Base-by-base conservation (phyloP, 768 basidiomycete genomes). In the Sistotremastrum suecicum region DNA sequence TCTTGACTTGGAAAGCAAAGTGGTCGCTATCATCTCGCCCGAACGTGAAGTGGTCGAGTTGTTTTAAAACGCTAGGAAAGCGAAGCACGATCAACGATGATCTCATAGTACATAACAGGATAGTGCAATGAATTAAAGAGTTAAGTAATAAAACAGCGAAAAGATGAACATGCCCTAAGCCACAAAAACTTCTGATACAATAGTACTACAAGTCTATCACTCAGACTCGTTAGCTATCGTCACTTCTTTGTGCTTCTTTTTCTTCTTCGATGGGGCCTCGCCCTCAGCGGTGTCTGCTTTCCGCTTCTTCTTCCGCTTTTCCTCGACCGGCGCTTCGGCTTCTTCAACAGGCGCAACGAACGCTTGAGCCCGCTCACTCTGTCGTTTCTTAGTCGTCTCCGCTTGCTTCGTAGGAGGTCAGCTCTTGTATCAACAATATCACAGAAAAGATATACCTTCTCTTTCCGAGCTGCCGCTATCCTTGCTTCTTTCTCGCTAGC, bases 281-380 rank as follows among this genome's bases (percentile, higher is more conserved):
- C 49, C 47, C 20, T 50, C 58, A 32, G 47, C 48, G 30, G 7
- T 34, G 20, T 39, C 39, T 51, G 50, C 33, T 5, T 68, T 70
- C 46, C 60, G 63, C 41, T 64, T 75, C 52, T 65, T 67, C 60
- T 74, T 76, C 58, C 74, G 74, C 59, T 83, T 89, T 59, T 89
- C 81, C 59, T 83, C 82, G 10, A 90, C 76, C 1, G 79, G 81
- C 1, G 76, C 77, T 28, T 71, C 83, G 2, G 72, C 73, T 20
- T 66, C 66, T 60, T 99, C 94, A n/a, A 64, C 69, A 2, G 95
- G 95, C 2, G 91, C 87, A 40, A 91, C 70, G 46, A 86, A 98
- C 0, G 75, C 87, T 61, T 89, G 81, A 45, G 87, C 86, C 20
- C 95, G 80, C 60, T 86, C 79, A 28, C 78, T 83, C 39, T 71